Percentiles rank a stretch among this genome's conserved stretches.
Conservation (phyloP, 2,329 filamentous ascomycete genomes). For the Amesomyces nigricolor region DNA sequence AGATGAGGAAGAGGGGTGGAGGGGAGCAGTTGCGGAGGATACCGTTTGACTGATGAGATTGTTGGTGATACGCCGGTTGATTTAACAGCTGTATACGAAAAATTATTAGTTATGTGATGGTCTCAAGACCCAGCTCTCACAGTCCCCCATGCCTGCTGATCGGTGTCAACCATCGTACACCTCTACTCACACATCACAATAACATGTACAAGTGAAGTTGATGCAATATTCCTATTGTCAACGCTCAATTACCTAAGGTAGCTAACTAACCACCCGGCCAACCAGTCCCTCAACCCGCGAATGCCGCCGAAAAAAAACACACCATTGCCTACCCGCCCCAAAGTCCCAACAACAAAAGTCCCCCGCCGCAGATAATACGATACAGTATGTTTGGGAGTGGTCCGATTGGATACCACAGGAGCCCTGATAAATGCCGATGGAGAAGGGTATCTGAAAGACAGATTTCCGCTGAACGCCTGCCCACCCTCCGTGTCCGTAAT, state of each 20-base stretch:
- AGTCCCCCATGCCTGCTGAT: no score
- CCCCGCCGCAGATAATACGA: not conserved
- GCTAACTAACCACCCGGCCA: no score
- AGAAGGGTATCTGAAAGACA: conserved; percentile 25
- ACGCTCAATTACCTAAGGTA: no score
- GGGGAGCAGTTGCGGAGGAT: conserved; percentile 62
- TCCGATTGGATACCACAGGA: no score
- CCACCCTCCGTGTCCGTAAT: conserved; percentile 18
- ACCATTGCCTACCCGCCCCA: conserved; percentile 3
- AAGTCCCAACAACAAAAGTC: not conserved
- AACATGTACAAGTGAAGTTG: no score
- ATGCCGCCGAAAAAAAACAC: not conserved
- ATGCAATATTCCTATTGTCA: no score
- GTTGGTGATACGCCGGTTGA: not conserved
- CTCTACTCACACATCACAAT: no score
- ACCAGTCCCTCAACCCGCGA: no score
- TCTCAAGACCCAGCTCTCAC: no score
- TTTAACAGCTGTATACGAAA: no score
- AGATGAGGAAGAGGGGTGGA: conserved; percentile 69
- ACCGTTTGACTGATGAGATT: conserved; percentile 63
- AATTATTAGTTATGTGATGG: no score
- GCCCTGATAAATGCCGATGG: conserved; percentile 20
- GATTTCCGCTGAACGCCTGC: conserved; percentile 25
- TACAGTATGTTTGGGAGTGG: not conserved
- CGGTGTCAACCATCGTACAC: no score